A percentile compares a stretch with the other conserved stretches of the same genome.
These are phyloP conservation scores for Fusarium brachygibbosum DNA, from an alignment of 2,329 filamentous ascomycete genomes.

Conservation along the genomic window DNA sequence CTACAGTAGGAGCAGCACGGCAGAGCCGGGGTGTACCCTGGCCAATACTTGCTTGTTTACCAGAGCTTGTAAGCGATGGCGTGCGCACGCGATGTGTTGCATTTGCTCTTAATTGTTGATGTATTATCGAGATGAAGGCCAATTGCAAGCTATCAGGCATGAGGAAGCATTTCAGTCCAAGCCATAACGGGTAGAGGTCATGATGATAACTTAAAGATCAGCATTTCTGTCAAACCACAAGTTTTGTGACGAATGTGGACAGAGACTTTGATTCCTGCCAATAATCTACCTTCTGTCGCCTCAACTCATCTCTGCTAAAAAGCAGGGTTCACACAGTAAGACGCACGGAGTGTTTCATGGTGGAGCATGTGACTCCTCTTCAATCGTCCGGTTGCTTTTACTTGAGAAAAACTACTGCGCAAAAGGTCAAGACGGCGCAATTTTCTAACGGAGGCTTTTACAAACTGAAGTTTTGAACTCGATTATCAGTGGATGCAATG, in stretches of 20 bases:
- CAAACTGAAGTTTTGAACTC: constrained; percentile 2
- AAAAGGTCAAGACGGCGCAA: not conserved
- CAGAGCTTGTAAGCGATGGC: constrained; percentile 40
- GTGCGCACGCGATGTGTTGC: constrained; percentile 39
- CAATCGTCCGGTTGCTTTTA: constrained; percentile 24
- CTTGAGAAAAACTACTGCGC: constrained; percentile 21
- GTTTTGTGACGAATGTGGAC: constrained; percentile 43
- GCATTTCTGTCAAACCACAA: constrained; percentile 1
- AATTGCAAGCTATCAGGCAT: not conserved
- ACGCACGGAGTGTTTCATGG: constrained; percentile 39
- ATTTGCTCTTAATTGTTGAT: constrained; percentile 18
- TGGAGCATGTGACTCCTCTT: constrained; percentile 38
- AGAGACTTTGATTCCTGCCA: constrained; percentile 35
- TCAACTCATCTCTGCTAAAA: constrained; percentile 29
- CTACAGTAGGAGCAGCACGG: constrained; percentile 26
- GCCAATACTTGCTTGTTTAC: constrained; percentile 20
- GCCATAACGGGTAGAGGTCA: not conserved
- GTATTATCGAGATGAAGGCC: constrained; percentile 8
- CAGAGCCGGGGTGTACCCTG: constrained; percentile 43
- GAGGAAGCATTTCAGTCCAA: not conserved
- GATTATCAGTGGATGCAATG: not conserved
- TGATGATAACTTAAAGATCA: constrained; percentile 11
- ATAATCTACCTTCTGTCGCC: constrained; percentile 31
- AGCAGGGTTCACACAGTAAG: constrained; percentile 42
- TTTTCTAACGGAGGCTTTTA: not conserved